These are phyloP conservation scores for Cochlearia excelsa DNA, from an alignment of 345 rosid species.

Conservation along the genomic window DNA sequence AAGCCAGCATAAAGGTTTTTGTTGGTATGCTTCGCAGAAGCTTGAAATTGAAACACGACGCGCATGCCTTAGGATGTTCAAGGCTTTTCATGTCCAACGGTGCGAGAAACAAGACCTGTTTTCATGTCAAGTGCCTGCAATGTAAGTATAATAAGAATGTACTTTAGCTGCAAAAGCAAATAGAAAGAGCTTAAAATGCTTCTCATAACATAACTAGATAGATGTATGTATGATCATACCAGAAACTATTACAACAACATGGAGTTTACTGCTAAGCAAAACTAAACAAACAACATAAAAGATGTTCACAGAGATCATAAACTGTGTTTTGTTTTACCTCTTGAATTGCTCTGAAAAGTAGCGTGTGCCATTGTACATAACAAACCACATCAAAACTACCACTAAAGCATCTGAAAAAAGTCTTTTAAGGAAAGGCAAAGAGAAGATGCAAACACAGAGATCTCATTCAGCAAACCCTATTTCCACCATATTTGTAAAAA, in stretches of 20 bases:
- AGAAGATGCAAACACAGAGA: constrained; percentile 16
- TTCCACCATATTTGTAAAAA: constrained; percentile 5
- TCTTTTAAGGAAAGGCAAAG: constrained; percentile 41
- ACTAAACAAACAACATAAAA: constrained; percentile 2
- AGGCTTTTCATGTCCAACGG: constrained; percentile 8
- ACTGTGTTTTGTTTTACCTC: constrained; percentile 41
- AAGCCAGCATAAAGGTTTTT: constrained; percentile 15
- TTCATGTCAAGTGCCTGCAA: constrained; percentile 37
- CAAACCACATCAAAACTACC: constrained; percentile 80
- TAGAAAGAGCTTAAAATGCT: too few species aligned
- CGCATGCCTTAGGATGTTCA: constrained; percentile 16
- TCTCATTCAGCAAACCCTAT: neutral
- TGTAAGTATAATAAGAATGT: constrained; percentile 1
- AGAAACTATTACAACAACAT: neutral
- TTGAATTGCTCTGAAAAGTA: constrained; percentile 55
- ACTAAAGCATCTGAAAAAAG: constrained; percentile 63
- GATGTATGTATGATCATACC: neutral
- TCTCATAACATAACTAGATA: too few species aligned
- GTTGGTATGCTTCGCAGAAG: too few species aligned
- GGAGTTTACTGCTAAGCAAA: neutral
- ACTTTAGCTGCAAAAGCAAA: neutral
- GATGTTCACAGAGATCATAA: neutral
- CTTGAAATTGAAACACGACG: constrained; percentile 5
- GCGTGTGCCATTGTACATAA: constrained; percentile 67
- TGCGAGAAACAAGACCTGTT: neutral